Conservation (phyloP, 2,329 filamentous ascomycete species). For the Hymenoscyphus salicellus region DNA sequence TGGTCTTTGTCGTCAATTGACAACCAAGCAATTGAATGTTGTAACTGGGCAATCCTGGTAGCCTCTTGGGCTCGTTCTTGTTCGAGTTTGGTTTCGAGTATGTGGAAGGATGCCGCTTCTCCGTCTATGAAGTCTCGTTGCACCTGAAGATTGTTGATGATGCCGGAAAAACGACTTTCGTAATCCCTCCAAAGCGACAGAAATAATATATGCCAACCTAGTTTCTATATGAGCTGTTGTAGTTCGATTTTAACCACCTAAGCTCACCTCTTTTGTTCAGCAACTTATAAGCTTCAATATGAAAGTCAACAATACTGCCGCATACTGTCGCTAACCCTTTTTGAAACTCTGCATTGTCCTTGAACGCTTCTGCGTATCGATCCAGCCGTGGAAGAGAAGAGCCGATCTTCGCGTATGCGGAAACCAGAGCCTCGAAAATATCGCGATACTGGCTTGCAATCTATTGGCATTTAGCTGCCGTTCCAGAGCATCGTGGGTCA, state of each 20-base stretch:
- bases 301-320: slow-evolving; percentile 47
- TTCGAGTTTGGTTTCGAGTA: slow-evolving; percentile 15
- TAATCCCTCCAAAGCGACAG: slow-evolving; percentile 20
- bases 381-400: slow-evolving; percentile 41
- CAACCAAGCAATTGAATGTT: slow-evolving; percentile 18
- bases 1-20: slow-evolving; percentile 13
- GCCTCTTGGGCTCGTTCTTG: slow-evolving; percentile 5
- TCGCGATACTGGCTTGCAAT: slow-evolving; percentile 23
- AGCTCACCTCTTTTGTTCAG: slow-evolving; percentile 29
- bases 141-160: slow-evolving; percentile 13
- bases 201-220: background rate
- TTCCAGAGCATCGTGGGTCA: background rate
- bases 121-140: slow-evolving; percentile 20
- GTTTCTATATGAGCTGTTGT: background rate
- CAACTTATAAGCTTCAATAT: slow-evolving; percentile 47
- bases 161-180: slow-evolving; percentile 14
- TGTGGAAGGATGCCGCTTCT: slow-evolving; percentile 19
- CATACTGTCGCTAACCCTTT: slow-evolving; percentile 46
- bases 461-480: background rate
- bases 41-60: slow-evolving; percentile 8
- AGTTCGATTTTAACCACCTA: background rate
- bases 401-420: slow-evolving; percentile 42
- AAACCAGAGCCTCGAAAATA: slow-evolving; percentile 44
- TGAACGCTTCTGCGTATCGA: slow-evolving; percentile 36
- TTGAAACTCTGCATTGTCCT: slow-evolving; percentile 39